phyloP scores from a whole-genome alignment of 1,284 basidiomycete species.

The Termitomyces sp. region DNA sequence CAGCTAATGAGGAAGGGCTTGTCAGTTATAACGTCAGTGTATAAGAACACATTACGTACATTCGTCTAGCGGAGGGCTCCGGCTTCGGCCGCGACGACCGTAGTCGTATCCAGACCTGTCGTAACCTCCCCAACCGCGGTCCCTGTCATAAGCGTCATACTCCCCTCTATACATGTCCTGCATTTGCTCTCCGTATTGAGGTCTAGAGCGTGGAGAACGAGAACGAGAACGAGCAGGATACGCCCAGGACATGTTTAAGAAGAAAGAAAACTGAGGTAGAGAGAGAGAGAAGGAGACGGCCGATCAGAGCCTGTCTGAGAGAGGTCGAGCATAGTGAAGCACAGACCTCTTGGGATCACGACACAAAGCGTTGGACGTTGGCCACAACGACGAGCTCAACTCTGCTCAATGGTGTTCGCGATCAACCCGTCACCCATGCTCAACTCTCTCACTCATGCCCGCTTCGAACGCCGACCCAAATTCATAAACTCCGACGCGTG shows the following conservation, averaged over 20 bases:
- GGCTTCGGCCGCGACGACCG: constrained; percentile 63
- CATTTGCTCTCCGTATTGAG: constrained; percentile 52
- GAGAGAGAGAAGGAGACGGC: constrained; percentile 61
- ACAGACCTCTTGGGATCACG: constrained; percentile 81
- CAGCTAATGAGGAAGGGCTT: constrained; percentile 31
- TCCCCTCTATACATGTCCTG: constrained; percentile 55
- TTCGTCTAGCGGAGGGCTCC: constrained; percentile 67
- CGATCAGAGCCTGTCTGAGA: constrained; percentile 62
- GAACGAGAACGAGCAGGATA: constrained; percentile 78
- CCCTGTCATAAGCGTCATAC: constrained; percentile 69
- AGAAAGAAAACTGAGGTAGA: constrained; percentile 54
- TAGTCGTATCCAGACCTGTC: constrained; percentile 64
- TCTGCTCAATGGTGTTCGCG: constrained; percentile 56
- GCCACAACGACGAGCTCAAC: constrained; percentile 49
- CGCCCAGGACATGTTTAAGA: constrained; percentile 55
- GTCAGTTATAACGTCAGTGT: constrained; percentile 5
- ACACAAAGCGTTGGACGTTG: constrained; percentile 53
- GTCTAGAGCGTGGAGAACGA: constrained; percentile 63
- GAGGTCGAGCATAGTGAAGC: constrained; percentile 80
- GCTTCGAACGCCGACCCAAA: constrained; percentile 47
- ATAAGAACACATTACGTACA: constrained; percentile 35
- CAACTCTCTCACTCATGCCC: constrained; percentile 20
- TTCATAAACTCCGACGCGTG: constrained; percentile 14
- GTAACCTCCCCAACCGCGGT: constrained; percentile 54
- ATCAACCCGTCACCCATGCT: constrained; percentile 40